Percentiles rank a stretch among this genome's conserved stretches.
These are phyloP conservation scores for Metarhizium album DNA, from an alignment of 2,329 filamentous ascomycete genomes.

Conservation along the genomic window DNA sequence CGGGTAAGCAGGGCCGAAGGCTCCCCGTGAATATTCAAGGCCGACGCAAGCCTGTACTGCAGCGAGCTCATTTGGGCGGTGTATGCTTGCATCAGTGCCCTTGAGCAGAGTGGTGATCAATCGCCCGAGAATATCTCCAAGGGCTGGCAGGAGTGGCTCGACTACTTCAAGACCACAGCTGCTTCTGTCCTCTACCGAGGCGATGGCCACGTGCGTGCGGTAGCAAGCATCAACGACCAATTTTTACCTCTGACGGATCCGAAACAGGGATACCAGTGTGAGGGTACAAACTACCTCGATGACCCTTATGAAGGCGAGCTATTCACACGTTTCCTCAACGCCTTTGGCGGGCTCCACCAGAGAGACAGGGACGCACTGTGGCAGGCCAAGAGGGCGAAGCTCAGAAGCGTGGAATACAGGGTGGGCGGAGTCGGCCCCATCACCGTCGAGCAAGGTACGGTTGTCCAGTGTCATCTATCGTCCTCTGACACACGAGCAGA, in stretches of 20 bases:
- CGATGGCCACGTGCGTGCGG: conserved; percentile 28
- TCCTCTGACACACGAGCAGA: not conserved
- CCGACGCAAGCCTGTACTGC: not conserved
- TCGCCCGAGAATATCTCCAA: conserved; percentile 19
- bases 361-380: conserved; percentile 25
- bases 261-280: conserved; percentile 24
- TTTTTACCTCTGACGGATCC: conserved; percentile 17
- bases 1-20: conserved; percentile 15
- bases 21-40: not conserved
- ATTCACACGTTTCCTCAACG: conserved; percentile 29
- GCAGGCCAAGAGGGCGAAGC: conserved; percentile 26
- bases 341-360: conserved; percentile 23
- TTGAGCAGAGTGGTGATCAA: conserved; percentile 18
- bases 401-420: conserved; percentile 26
- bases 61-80: conserved; percentile 32
- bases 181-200: conserved; percentile 26
- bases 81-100: conserved; percentile 27
- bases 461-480: not conserved
- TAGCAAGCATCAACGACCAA: conserved; percentile 25
- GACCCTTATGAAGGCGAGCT: conserved; percentile 34
- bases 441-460: conserved; percentile 28
- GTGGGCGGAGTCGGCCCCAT: conserved; percentile 26
- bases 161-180: conserved; percentile 27
- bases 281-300: conserved; percentile 22
- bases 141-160: conserved; percentile 28